These are phyloP conservation scores for Alternaria angustiovoidea DNA, from an alignment of 2,329 filamentous ascomycete species.

Conservation along the genomic window DNA sequence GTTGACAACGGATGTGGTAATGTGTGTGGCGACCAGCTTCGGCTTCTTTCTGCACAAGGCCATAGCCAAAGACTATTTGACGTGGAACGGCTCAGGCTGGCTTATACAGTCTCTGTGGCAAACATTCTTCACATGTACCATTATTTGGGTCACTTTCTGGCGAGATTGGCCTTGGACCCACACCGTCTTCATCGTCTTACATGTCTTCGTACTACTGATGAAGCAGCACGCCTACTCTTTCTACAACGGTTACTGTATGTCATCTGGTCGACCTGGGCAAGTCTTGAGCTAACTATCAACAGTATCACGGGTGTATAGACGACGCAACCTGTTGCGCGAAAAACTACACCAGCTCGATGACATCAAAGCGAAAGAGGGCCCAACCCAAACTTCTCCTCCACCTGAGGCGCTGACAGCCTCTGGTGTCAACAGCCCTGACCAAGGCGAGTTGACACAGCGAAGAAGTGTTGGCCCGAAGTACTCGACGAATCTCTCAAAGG, in stretches of 20 bases:
- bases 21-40: constrained; percentile 72
- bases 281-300: neutral
- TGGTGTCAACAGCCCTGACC: constrained; percentile 21
- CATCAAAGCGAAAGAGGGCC: constrained; percentile 57
- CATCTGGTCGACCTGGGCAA: neutral
- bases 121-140: constrained; percentile 66
- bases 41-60: constrained; percentile 71
- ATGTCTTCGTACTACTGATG: constrained; percentile 80
- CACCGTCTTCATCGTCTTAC: constrained; percentile 78
- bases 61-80: constrained; percentile 66
- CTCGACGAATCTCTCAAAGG: constrained; percentile 55
- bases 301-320: constrained; percentile 60
- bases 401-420: constrained; percentile 18
- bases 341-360: constrained; percentile 67
- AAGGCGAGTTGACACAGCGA: constrained; percentile 28
- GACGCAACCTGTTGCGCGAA: constrained; percentile 53
- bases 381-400: constrained; percentile 32
- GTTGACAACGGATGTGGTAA: constrained; percentile 70
- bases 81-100: constrained; percentile 76
- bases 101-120: constrained; percentile 80
- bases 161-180: constrained; percentile 86
- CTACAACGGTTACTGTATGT: constrained; percentile 73
- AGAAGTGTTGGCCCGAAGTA: constrained; percentile 49
- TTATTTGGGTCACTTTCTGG: constrained; percentile 71
- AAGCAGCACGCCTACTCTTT: constrained; percentile 84